A percentile compares a stretch with the other conserved stretches of the same genome.
Conservation (phyloP, 805 yeast genomes). For the Jamesozyma rosinii region DNA sequence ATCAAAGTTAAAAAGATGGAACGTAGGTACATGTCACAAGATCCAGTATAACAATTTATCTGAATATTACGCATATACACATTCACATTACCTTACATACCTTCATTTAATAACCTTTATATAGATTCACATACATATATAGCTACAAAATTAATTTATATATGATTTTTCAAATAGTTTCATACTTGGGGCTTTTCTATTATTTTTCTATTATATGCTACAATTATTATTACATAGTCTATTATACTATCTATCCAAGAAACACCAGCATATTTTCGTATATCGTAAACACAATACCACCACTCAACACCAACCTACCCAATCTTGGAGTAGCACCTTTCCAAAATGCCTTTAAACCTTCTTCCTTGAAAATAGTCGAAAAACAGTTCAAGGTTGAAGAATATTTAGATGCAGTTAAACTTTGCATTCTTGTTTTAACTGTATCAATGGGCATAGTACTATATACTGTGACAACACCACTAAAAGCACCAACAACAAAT, state of each 20-base stretch:
- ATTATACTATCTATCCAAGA: neutral
- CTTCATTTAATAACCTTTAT: too few relatives aligned
- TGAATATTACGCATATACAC: neutral
- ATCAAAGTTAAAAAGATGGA: conserved; percentile 72
- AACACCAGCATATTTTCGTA: conserved; percentile 52
- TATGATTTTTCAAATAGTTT: too few relatives aligned
- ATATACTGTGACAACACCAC: conserved; percentile 84
- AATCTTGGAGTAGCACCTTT: conserved; percentile 96
- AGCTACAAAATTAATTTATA: too few relatives aligned
- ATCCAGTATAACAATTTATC: conserved; percentile 4
- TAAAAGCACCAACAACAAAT: conserved; percentile 80
- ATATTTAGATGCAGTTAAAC: conserved; percentile 70
- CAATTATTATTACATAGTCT: too few relatives aligned
- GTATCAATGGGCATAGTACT: conserved; percentile 94
- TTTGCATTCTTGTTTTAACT: conserved; percentile 94
- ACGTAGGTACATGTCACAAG: conserved; percentile 28
- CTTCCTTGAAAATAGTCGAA: conserved; percentile 66
- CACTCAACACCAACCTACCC: conserved; percentile 85
- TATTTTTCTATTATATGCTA: too few relatives aligned
- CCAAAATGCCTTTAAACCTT: conserved; percentile 90
- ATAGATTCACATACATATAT: too few relatives aligned
- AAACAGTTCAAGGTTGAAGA: conserved; percentile 76
- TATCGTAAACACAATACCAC: conserved; percentile 94
- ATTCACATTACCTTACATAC: neutral
- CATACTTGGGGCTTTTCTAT: too few relatives aligned